phyloP scores from a whole-genome alignment of 306 rosid genomes.

The Vigna mungo region DNA sequence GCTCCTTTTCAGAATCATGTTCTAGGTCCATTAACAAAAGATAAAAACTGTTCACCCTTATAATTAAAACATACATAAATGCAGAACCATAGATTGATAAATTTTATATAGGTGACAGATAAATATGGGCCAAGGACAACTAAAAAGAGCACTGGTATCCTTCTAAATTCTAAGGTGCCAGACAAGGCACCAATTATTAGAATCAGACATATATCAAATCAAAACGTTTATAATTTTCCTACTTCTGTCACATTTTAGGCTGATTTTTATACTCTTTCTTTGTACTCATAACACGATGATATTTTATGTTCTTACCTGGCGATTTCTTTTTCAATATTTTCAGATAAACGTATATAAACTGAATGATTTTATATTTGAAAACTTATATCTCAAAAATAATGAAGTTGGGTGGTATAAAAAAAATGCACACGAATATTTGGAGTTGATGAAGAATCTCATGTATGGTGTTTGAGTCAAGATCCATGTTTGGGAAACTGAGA shows the following conservation, averaged over 20 bases:
- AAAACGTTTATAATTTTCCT: background rate
- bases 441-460: background rate
- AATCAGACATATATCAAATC: background rate
- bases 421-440: no score
- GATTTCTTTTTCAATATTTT: background rate
- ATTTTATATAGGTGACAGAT: background rate
- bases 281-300: background rate
- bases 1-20: background rate
- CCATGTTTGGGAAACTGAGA: background rate
- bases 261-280: conserved; percentile 4
- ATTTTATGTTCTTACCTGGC: background rate
- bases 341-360: background rate
- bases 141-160: background rate
- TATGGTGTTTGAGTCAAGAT: background rate
- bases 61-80: background rate
- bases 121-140: background rate
- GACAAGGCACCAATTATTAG: conserved; percentile 4
- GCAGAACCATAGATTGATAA: background rate
- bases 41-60: background rate
- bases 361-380: background rate
- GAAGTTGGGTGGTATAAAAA: no score
- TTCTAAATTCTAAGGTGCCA: background rate
- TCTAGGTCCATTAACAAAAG: background rate
- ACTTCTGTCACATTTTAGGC: background rate
- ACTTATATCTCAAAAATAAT: no score